phyloP scores from a whole-genome alignment of 2,329 filamentous ascomycete species.

The Xylariaceae sp. region DNA sequence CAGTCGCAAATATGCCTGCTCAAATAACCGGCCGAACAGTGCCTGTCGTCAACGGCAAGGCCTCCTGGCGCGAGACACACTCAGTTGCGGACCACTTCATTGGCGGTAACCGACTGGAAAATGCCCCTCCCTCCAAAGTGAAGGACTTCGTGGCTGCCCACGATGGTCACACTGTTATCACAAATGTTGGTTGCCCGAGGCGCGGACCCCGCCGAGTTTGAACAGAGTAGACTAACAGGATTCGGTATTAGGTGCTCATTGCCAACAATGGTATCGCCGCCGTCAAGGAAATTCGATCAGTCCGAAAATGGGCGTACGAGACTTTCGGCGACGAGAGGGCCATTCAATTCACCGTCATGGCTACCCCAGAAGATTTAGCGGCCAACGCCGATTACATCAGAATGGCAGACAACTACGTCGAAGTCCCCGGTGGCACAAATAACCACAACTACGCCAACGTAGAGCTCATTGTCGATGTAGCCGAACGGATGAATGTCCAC shows the following conservation, averaged over 20 bases:
- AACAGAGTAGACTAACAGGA: conserved; percentile 1
- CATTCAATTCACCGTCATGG: conserved; percentile 99
- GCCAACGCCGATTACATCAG: conserved; percentile 99
- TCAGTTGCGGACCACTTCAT: conserved; percentile 90
- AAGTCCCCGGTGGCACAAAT: conserved; percentile 97
- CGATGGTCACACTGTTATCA: conserved; percentile 96
- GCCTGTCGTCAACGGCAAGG: conserved; percentile 51
- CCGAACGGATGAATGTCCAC: conserved; percentile 96
- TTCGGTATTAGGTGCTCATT: conserved; percentile 71
- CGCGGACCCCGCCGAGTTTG: neutral
- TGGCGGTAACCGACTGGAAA: conserved; percentile 81
- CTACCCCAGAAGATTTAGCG: conserved; percentile 92
- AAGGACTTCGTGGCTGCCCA: conserved; percentile 92
- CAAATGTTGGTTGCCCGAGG: conserved; percentile 62
- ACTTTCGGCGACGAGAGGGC: conserved; percentile 97
- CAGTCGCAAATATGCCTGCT: conserved; percentile 22
- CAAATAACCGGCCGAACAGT: conserved; percentile 39
- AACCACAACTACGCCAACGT: conserved; percentile 99
- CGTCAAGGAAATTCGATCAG: conserved; percentile 98
- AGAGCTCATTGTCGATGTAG: conserved; percentile 96
- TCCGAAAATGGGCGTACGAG: conserved; percentile 99
- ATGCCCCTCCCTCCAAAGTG: conserved; percentile 76
- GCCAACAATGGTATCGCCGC: conserved; percentile 99
- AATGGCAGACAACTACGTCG: conserved; percentile 99
- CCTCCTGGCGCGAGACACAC: conserved; percentile 73